These are phyloP conservation scores for Nicotiana tabacum DNA, from an alignment of 257 asterid species.

Conservation along the genomic window DNA sequence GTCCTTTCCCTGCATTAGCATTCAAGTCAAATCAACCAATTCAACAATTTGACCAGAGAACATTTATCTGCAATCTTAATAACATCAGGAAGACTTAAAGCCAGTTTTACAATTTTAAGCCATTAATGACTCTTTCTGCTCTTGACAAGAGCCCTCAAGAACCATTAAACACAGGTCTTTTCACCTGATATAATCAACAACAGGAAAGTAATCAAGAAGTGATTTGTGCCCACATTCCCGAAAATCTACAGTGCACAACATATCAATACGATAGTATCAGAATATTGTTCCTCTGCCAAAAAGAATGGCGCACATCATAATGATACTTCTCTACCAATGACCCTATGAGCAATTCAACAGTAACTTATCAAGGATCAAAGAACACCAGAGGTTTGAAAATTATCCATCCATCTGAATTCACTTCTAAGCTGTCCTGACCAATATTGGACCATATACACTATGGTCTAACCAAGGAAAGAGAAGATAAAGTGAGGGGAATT, in stretches of 20 bases:
- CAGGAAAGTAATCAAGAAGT: not conserved
- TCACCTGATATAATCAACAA: not conserved
- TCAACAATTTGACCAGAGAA: not conserved
- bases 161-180: not conserved
- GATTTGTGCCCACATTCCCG: not conserved
- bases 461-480: too few species aligned
- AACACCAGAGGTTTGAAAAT: not conserved
- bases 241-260: not conserved
- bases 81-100: not conserved
- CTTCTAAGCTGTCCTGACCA: too few species aligned
- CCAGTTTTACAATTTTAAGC: not conserved
- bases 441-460: not conserved
- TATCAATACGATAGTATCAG: slow-evolving; percentile 8
- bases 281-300: slow-evolving; percentile 12
- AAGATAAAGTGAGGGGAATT: not conserved
- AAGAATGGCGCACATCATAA: not conserved
- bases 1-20: slow-evolving; percentile 45
- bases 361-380: not conserved
- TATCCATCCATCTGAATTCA: too few species aligned
- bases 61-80: not conserved
- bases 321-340: slow-evolving; percentile 14
- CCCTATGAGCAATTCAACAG: slow-evolving; percentile 6
- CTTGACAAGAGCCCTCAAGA: not conserved
- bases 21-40: not conserved
- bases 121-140: not conserved